Evolutionary conservation across 2,329 filamentous ascomycete genomes (phyloP), one percentile per base, ranked within the genome.

Genomic region (Clathrospora elynae): DNA sequence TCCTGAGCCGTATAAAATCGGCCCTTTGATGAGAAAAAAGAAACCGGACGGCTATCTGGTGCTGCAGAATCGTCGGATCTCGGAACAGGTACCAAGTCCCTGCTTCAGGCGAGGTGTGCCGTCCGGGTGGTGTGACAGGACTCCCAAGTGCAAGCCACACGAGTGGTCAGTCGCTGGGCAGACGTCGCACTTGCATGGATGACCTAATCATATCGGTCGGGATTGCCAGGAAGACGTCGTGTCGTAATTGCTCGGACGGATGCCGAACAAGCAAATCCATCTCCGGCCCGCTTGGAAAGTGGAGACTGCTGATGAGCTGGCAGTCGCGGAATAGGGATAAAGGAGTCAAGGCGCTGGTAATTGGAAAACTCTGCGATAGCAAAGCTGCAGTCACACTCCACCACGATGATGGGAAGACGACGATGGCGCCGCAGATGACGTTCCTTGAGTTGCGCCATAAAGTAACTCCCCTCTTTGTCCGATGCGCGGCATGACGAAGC

Each of bases 121-220:
- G 28, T 35, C 20, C 18, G 40, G n/a, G n/a, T 52, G 44, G 46
- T 46, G 45, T 57, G 51, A 75, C 5, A 71, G 67, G 8, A 16
- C 12, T 29, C 48, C 38, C 30, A 36, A 41, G 31, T 20, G 31
- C 20, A 37, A 22, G 46, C 51, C 35, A 38, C 39, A 52, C 52
- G 43, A 54, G 42, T 38, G n/a, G n/a, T n/a, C 22, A 43, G 34
- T 19, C 10, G 30, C 36, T 49, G 30, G 37, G 41, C 36, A 46
- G 38, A 18, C 28, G 31, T 25, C 37, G 42, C 38, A 42, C 36
- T 19, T 37, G 26, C 41, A 41, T 16, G 19, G 28, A 57, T 55
- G 55, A 53, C 57, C 51, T 54, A 55, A 55, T n/a, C n/a, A n/a
- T n/a, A n/a, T n/a, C 42, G 32, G 30, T 28, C 42, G 39, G 49